Evolutionary conservation across 768 basidiomycete genomes (phyloP), one percentile per base, ranked within the genome.

Genomic region (Kwoniella bestiolae): DNA sequence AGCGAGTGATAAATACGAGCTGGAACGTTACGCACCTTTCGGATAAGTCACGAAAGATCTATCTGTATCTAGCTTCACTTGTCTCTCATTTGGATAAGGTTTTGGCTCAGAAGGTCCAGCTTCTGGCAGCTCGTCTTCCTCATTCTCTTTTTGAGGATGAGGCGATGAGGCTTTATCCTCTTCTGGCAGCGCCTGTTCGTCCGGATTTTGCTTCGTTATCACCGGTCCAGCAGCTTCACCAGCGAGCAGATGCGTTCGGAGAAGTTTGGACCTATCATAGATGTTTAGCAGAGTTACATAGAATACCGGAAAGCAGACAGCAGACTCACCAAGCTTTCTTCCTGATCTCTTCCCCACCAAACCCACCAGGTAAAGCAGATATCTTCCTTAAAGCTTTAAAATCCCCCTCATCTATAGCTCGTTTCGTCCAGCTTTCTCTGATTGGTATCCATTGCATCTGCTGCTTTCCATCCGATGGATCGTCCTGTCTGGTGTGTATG

Each of bases 41-140:
- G 94, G 91, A 82, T 95, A 97, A 67, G 93, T 83, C 60, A 96
- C 91, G 74, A 97, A 97, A 70, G 92, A 93, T 52, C 94, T 87
- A 81, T 94, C 88, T 1, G 94, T 95, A 81, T 96, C 94, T 34
- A 95, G 85, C 63, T 84, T 82, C 66, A 96, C 92, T 81, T 96
- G 94, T 14, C 85, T 87, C 81, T 95, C 94, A 77, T 96, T 94
- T 14, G 59, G 59, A 60, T 60, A 47, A 1, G 47, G 32, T 21
- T 16, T 38, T 23, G 25, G 45, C 32, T 41, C 29, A 35, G 61
- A 56, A 32, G 53, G 45, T 21, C 23, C 62, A 50, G 62, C 47
- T 28, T 50, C 47, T 28, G 56, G 38, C 47, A 8, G 47, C 7
- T 50, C 21, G 5, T 34, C 29, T 29, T 31, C 26, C 12, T 28